A percentile compares a stretch with the other conserved stretches of the same genome.
Conservation (phyloP, 2,329 filamentous ascomycete species). For the Phoma sp. region DNA sequence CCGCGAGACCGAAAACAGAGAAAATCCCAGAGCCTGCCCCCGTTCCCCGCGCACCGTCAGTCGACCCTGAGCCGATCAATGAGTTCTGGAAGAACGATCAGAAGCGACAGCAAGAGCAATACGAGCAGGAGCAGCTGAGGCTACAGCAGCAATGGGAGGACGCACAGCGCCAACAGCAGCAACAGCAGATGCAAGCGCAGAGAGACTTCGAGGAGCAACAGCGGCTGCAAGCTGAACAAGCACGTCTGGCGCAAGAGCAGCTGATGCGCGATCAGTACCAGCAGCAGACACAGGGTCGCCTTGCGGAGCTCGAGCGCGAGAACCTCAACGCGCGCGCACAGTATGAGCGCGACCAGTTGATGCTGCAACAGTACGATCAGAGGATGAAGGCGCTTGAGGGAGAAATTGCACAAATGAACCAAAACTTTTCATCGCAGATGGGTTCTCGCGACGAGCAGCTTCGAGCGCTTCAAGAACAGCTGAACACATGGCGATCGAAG, state of each 20-base stretch:
- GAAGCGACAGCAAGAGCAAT: slow-evolving; percentile 89
- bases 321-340: slow-evolving; percentile 93
- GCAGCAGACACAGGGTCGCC: slow-evolving; percentile 92
- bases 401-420: slow-evolving; percentile 81
- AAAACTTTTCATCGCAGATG: slow-evolving; percentile 83
- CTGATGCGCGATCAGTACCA: slow-evolving; percentile 86
- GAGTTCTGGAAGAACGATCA: slow-evolving; percentile 98
- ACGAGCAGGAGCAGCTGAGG: slow-evolving; percentile 89
- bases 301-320: slow-evolving; percentile 93
- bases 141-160: slow-evolving; percentile 87
- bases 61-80: slow-evolving; percentile 92
- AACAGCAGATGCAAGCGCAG: slow-evolving; percentile 84
- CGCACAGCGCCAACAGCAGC: slow-evolving; percentile 79
- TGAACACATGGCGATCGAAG: slow-evolving; percentile 96
- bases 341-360: slow-evolving; percentile 95
- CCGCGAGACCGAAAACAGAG: slow-evolving; percentile 74
- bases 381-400: slow-evolving; percentile 91
- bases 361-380: slow-evolving; percentile 94
- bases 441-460: slow-evolving; percentile 95
- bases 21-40: slow-evolving; percentile 63
- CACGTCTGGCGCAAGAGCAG: slow-evolving; percentile 88
- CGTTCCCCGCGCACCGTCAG: slow-evolving; percentile 68
- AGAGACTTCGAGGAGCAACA: slow-evolving; percentile 98
- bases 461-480: slow-evolving; percentile 88
- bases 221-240: slow-evolving; percentile 83